Base-by-base conservation (phyloP, 352 stramenopile species). In the Thraustochytrium sp. region DNA sequence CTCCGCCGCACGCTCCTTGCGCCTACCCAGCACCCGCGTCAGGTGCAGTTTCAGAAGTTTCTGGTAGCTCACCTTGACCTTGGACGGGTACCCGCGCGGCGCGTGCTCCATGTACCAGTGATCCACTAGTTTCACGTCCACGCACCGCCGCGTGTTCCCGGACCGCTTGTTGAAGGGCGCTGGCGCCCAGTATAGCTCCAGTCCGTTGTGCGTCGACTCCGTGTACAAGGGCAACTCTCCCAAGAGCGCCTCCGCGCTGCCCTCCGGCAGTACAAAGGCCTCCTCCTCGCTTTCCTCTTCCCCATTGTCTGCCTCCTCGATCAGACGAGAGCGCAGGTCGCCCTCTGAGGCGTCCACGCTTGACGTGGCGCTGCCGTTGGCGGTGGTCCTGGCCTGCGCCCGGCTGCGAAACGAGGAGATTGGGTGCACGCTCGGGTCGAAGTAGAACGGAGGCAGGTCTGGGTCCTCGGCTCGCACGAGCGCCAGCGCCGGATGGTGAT, bases 41-140 rank as follows among this genome's bases (percentile, higher is more conserved):
- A 95, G 91, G 85, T 99, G 96, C 3, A 99, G 87, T 89, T 99
- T 99, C 1, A 99, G 89, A 23, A 99, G 90, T 86, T 99, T 99
- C 89, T 99, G 97, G 88, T 99, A 99, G 62, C 94, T 98, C 29
- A 99, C 97, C 63, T 96, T 93, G 76, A 99, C 97, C 89, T 99
- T 99, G 29, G 98, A 96, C 3, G 97, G 97, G 85, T 99, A 97
- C n/a, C 97, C 95, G 31, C 93, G 92, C 0, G 96, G 96, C 72
- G 97, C 98, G 85, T 98, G 95, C 87, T 99, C 97, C 86, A 97
- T 93, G 87, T 98, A 99, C 97, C 97, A 99, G 77, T 97, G 95
- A 77, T 98, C 98, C 42, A 99, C 97, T 2, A 99, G 91, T 44
- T 96, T 97, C 21, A 99, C 94, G 87, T 99, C 97, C 75, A 98